A percentile compares a stretch with the other conserved stretches of the same genome.
These are phyloP conservation scores for Pseudoneurospora amorphoporcata DNA, from an alignment of 495 filamentous ascomycete species.

Conservation along the genomic window DNA sequence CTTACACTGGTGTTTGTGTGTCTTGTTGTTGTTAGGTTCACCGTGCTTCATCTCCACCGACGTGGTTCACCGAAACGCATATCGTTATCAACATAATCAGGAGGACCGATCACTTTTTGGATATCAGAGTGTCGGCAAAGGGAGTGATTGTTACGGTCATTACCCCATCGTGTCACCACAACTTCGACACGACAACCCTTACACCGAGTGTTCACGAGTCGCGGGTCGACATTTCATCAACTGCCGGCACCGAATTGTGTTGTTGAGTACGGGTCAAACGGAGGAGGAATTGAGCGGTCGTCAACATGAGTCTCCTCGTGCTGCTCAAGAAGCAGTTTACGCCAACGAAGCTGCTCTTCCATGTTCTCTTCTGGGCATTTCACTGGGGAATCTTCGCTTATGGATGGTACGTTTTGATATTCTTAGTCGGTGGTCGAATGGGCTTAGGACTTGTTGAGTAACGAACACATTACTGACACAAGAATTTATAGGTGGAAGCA, in stretches of 20 bases:
- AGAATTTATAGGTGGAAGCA: conserved; percentile 61
- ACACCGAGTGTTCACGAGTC: conserved; percentile 21
- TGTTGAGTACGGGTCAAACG: conserved; percentile 7
- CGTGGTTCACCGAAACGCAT: background rate
- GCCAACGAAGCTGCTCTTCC: conserved; percentile 62
- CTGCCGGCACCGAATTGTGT: conserved; percentile 9
- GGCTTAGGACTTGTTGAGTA: background rate
- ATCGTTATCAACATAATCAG: background rate
- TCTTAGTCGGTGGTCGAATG: background rate
- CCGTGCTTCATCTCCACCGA: background rate
- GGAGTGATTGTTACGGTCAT: background rate
- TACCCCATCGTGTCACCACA: background rate
- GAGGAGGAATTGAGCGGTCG: conserved; percentile 13
- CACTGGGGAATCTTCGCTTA: conserved; percentile 74
- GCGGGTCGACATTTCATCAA: conserved; percentile 41
- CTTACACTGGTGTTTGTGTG: conserved; percentile 11
- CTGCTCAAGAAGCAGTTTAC: conserved; percentile 51
- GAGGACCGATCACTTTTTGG: background rate
- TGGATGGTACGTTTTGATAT: conserved; percentile 62
- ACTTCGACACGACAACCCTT: background rate
- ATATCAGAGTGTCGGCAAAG: background rate
- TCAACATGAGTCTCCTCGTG: conserved; percentile 31
- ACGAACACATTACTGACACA: background rate
- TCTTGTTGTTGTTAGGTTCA: background rate
- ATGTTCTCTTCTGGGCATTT: conserved; percentile 72